These are phyloP conservation scores for Talaromyces sp. DNA, from an alignment of 2,329 filamentous ascomycete genomes.

Conservation along the genomic window DNA sequence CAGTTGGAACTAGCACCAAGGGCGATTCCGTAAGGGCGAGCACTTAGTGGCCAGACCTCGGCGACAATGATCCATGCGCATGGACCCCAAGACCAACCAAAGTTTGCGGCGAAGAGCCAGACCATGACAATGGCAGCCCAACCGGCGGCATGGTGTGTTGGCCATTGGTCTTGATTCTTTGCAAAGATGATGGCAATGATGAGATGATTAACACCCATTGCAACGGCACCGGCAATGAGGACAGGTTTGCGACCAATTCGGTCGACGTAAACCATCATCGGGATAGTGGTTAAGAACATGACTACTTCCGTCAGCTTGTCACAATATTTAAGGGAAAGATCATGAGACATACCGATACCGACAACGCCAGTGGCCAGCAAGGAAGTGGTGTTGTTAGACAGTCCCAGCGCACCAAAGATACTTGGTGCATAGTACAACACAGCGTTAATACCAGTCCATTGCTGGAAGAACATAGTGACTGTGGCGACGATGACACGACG, in stretches of 20 bases:
- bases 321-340: background rate
- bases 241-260: conserved; percentile 32
- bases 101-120: conserved; percentile 70
- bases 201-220: conserved; percentile 66
- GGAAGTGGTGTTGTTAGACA: conserved; percentile 26
- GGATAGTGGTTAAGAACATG: conserved; percentile 24
- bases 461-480: conserved; percentile 39
- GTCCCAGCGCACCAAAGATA: conserved; percentile 27
- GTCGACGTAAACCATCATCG: conserved; percentile 33
- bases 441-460: conserved; percentile 51
- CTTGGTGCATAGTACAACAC: conserved; percentile 39
- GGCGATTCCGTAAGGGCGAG: conserved; percentile 67
- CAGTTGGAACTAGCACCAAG: conserved; percentile 60
- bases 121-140: conserved; percentile 59
- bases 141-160: conserved; percentile 55
- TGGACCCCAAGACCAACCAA: conserved; percentile 70
- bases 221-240: conserved; percentile 53
- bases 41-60: conserved; percentile 70
- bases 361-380: conserved; percentile 32
- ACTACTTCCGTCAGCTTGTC: background rate
- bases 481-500: conserved; percentile 47
- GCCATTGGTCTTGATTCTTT: conserved; percentile 58
- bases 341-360: conserved; percentile 25
- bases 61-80: conserved; percentile 71
- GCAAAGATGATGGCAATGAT: conserved; percentile 66